Conservation (phyloP, 306 rosid species). For the Medicago ruthenica region DNA sequence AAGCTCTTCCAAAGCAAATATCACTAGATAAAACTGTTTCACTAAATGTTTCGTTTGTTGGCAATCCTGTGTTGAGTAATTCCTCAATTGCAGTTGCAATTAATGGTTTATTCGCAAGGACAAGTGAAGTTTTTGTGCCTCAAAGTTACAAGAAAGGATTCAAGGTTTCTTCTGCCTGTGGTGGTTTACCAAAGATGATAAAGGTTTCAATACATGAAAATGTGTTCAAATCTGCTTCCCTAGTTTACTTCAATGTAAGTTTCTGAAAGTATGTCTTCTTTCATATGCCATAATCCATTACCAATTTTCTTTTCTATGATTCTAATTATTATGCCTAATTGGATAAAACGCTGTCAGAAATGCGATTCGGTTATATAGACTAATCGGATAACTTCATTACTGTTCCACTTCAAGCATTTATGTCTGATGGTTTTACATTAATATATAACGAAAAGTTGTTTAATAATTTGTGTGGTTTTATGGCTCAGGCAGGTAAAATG, state of each 20-base stretch:
- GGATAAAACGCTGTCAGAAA: background rate
- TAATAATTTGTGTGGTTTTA: slow-evolving; percentile 24
- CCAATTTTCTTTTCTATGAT: background rate
- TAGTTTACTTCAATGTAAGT: slow-evolving; percentile 69
- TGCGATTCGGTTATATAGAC: background rate
- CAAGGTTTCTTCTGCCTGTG: slow-evolving; percentile 49
- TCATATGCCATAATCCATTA: background rate
- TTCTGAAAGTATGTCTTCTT: slow-evolving; percentile 10
- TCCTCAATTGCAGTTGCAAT: slow-evolving; percentile 68
- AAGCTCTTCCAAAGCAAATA: slow-evolving; percentile 68
- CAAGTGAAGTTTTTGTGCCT: slow-evolving; percentile 42
- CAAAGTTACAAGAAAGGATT: slow-evolving; percentile 41
- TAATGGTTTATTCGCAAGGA: slow-evolving; percentile 64
- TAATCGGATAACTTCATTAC: background rate
- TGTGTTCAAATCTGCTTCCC: slow-evolving; percentile 70
- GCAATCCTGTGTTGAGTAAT: slow-evolving; percentile 62
- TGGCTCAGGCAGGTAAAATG: slow-evolving; percentile 59
- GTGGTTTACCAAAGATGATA: slow-evolving; percentile 68
- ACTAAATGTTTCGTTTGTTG: slow-evolving; percentile 72
- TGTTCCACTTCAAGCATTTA: slow-evolving; percentile 1
- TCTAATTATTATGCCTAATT: background rate
- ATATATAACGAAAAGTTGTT: slow-evolving; percentile 10
- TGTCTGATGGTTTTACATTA: slow-evolving; percentile 17
- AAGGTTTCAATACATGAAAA: slow-evolving; percentile 75
- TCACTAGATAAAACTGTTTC: slow-evolving; percentile 54